These are phyloP conservation scores for Curvularia eragrostidis DNA, from an alignment of 2,329 filamentous ascomycete genomes.

Conservation along the genomic window DNA sequence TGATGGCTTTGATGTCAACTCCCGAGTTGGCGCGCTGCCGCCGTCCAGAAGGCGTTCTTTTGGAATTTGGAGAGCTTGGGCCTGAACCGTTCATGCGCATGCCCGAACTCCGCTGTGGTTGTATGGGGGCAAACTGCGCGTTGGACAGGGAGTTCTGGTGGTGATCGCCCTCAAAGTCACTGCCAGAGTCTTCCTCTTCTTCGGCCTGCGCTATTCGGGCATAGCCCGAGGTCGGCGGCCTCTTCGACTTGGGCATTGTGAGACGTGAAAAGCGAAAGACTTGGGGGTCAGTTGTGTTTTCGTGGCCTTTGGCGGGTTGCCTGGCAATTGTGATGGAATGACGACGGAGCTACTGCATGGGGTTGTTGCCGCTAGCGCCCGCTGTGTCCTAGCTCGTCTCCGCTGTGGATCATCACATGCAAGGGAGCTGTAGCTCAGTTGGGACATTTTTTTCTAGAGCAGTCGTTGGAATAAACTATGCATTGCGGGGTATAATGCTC, in stretches of 20 bases:
- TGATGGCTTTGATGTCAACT: slow-evolving; percentile 98
- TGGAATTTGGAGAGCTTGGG: slow-evolving; percentile 41
- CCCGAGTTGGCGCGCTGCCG: slow-evolving; percentile 78
- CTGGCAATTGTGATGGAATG: slow-evolving; percentile 33
- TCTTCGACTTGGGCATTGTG: slow-evolving; percentile 42
- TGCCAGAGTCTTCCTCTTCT: slow-evolving; percentile 54
- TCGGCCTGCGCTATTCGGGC: slow-evolving; percentile 61
- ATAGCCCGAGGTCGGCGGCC: slow-evolving; percentile 58
- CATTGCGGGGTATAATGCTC: slow-evolving; percentile 17
- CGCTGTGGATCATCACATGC: slow-evolving; percentile 17
- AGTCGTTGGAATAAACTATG: slow-evolving; percentile 4
- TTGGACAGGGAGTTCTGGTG: slow-evolving; percentile 48
- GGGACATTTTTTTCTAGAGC: slow-evolving; percentile 6
- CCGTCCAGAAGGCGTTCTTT: slow-evolving; percentile 42
- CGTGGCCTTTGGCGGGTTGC: slow-evolving; percentile 15
- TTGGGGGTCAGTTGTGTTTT: slow-evolving; percentile 15
- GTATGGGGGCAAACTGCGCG: slow-evolving; percentile 56
- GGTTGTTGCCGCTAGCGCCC: slow-evolving; percentile 23
- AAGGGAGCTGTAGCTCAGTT: slow-evolving; percentile 8
- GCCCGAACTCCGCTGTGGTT: slow-evolving; percentile 52
- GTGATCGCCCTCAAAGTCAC: slow-evolving; percentile 51
- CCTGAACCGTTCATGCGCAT: slow-evolving; percentile 52
- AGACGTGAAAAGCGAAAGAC: slow-evolving; percentile 1
- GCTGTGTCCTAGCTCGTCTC: slow-evolving; percentile 8
- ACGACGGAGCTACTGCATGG: slow-evolving; percentile 33